Evolutionary conservation across 2,329 filamentous ascomycete species (phyloP).

Genomic region (Talaromyces funiculosus): DNA sequence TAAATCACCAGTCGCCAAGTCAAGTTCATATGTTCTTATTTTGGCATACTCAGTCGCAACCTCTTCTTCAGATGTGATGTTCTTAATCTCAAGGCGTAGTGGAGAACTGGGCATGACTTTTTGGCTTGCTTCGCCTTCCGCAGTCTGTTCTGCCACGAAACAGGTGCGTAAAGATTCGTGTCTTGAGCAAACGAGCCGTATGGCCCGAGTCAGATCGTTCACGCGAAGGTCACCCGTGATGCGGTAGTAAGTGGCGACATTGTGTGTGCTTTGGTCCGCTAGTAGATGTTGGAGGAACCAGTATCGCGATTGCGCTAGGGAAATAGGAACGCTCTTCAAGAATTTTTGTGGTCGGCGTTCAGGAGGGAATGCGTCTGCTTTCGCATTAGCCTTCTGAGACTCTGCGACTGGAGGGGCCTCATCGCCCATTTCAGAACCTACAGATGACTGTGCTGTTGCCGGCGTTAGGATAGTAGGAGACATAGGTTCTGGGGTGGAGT

Average conservation of each 20-base stretch:
- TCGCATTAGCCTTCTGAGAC: constrained; percentile 1
- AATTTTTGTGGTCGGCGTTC: constrained; percentile 7
- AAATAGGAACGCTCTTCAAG: constrained; percentile 22
- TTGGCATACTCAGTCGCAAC: constrained; percentile 18
- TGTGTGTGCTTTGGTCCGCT: constrained; percentile 27
- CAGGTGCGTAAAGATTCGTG: constrained; percentile 28
- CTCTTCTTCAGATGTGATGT: constrained; percentile 19
- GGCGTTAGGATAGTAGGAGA: constrained; percentile 20
- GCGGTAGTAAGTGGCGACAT: constrained; percentile 25
- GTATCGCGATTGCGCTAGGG: constrained; percentile 36
- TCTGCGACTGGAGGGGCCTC: not conserved
- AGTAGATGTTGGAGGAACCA: constrained; percentile 26
- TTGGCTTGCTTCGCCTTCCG: constrained; percentile 21
- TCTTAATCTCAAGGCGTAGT: constrained; percentile 23
- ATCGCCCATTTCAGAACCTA: not conserved
- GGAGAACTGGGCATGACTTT: constrained; percentile 22
- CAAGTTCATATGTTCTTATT: constrained; percentile 25
- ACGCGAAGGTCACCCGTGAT: constrained; percentile 27
- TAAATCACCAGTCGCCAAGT: constrained; percentile 29
- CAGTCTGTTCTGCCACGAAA: constrained; percentile 18
- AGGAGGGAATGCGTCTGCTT: constrained; percentile 1
- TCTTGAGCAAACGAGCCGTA: constrained; percentile 20
- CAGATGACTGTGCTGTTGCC: constrained; percentile 13
- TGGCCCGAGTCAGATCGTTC: constrained; percentile 23
- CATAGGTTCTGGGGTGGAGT: not conserved